Evolutionary conservation across 2,329 filamentous ascomycete genomes (phyloP).

Genomic region (Lomentospora prolificans): DNA sequence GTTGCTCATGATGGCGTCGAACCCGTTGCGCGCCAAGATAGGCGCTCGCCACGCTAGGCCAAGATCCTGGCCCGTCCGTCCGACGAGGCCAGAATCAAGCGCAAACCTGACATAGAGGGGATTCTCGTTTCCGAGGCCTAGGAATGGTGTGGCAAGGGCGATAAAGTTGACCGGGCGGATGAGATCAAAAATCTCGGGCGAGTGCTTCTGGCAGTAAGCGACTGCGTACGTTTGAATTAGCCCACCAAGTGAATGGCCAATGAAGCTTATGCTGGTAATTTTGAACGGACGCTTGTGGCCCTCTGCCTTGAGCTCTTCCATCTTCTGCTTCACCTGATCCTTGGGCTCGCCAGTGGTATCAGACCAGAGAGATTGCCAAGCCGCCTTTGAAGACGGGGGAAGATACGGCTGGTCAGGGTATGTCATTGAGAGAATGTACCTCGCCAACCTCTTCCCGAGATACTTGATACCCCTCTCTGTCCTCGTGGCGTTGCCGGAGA

Average conservation of each 20-base stretch:
- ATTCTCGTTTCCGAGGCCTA: slow-evolving; percentile 94
- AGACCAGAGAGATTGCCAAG: slow-evolving; percentile 31
- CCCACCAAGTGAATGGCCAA: slow-evolving; percentile 85
- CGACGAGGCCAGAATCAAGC: slow-evolving; percentile 88
- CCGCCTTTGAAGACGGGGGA: slow-evolving; percentile 45
- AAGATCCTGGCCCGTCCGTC: slow-evolving; percentile 90
- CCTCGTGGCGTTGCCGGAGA: slow-evolving; percentile 77
- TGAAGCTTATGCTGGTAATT: slow-evolving; percentile 90
- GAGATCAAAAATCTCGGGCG: slow-evolving; percentile 75
- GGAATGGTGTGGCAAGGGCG: slow-evolving; percentile 72
- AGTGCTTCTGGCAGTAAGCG: slow-evolving; percentile 94
- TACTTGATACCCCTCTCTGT: slow-evolving; percentile 97
- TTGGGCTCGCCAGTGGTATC: slow-evolving; percentile 31
- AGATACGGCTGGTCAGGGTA: slow-evolving; percentile 89
- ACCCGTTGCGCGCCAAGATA: slow-evolving; percentile 73
- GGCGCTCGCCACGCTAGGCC: slow-evolving; percentile 91
- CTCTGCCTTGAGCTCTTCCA: slow-evolving; percentile 39
- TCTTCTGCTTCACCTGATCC: slow-evolving; percentile 20
- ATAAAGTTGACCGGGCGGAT: slow-evolving; percentile 90
- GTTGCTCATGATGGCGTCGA: slow-evolving; percentile 78
- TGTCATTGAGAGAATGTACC: slow-evolving; percentile 80
- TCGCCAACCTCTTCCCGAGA: slow-evolving; percentile 85
- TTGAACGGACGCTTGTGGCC: slow-evolving; percentile 50
- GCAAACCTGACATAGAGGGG: slow-evolving; percentile 96
- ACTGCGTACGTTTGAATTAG: slow-evolving; percentile 89